phyloP scores from a whole-genome alignment of 805 yeast genomes.

The Candida easanensis region DNA sequence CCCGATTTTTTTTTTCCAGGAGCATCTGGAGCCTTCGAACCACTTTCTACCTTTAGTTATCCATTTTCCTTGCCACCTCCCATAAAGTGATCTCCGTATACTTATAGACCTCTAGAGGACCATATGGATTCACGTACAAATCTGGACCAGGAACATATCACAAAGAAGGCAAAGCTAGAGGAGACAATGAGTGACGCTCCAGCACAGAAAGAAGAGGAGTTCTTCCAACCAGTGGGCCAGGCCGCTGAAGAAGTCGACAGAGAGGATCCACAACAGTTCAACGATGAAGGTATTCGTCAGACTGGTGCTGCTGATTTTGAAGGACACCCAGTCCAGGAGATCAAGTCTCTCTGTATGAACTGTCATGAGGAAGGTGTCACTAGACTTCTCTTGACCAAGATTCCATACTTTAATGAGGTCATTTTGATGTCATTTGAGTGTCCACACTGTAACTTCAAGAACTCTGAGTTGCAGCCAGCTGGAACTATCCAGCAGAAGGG shows the following conservation, averaged over 20 bases:
- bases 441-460: constrained; percentile 89
- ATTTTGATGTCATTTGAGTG: constrained; percentile 94
- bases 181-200: constrained; percentile 14
- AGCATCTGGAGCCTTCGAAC: background rate
- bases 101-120: too few relatives aligned
- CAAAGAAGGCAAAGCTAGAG: constrained; percentile 17
- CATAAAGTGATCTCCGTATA: too few relatives aligned
- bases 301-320: constrained; percentile 82
- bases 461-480: constrained; percentile 96
- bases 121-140: constrained; percentile 5
- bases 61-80: too few relatives aligned
- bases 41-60: background rate
- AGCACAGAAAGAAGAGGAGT: constrained; percentile 33
- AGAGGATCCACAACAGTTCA: constrained; percentile 18
- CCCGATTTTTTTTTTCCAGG: constrained; percentile 9
- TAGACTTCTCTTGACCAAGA: constrained; percentile 76
- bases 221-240: constrained; percentile 60
- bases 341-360: constrained; percentile 94
- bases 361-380: constrained; percentile 87
- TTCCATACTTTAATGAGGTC: constrained; percentile 89
- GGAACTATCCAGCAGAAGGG: constrained; percentile 90
- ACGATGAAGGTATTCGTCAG: constrained; percentile 45
- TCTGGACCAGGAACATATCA: background rate
- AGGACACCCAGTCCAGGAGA: constrained; percentile 94
- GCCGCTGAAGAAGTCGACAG: constrained; percentile 48